A percentile compares a stretch with the other conserved stretches of the same genome.
These are phyloP conservation scores for Sclerotinia subarctica DNA, from an alignment of 2,329 filamentous ascomycete genomes.

Conservation along the genomic window DNA sequence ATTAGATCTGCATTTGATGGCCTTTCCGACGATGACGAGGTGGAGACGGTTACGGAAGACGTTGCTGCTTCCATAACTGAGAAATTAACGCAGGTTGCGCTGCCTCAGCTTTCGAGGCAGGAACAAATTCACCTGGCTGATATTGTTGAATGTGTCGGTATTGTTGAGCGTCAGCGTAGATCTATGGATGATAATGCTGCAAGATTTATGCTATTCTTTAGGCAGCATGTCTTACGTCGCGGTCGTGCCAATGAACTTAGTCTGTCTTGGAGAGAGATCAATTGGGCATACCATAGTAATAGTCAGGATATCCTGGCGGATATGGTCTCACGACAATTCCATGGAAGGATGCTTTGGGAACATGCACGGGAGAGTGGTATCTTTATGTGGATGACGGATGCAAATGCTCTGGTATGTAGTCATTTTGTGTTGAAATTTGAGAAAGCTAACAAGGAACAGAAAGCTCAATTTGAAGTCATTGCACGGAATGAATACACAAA, in stretches of 20 bases:
- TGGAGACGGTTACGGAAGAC: constrained; percentile 66
- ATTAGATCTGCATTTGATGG: constrained; percentile 45
- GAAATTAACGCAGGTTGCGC: constrained; percentile 67
- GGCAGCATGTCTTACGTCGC: constrained; percentile 72
- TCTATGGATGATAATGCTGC: constrained; percentile 90
- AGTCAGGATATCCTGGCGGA: constrained; percentile 89
- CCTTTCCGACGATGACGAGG: constrained; percentile 52
- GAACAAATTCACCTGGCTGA: constrained; percentile 84
- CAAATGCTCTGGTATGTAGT: constrained; percentile 65
- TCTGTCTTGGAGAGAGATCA: constrained; percentile 75
- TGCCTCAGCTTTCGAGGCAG: constrained; percentile 77
- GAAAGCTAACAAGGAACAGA: constrained; percentile 44
- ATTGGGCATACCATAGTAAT: constrained; percentile 78
- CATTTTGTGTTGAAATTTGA: not conserved
- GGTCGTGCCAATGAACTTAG: constrained; percentile 61
- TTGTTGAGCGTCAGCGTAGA: constrained; percentile 80
- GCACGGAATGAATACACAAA: constrained; percentile 92
- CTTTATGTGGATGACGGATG: constrained; percentile 91
- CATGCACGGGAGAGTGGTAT: constrained; percentile 82
- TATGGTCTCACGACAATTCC: constrained; percentile 75
- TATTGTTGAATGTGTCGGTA: constrained; percentile 78
- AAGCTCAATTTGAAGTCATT: constrained; percentile 79
- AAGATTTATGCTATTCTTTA: constrained; percentile 83
- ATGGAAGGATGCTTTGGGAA: constrained; percentile 78
- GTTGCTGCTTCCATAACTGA: constrained; percentile 70